Conservation (phyloP, 257 asterid genomes). For the Solanum tarapatanum region DNA sequence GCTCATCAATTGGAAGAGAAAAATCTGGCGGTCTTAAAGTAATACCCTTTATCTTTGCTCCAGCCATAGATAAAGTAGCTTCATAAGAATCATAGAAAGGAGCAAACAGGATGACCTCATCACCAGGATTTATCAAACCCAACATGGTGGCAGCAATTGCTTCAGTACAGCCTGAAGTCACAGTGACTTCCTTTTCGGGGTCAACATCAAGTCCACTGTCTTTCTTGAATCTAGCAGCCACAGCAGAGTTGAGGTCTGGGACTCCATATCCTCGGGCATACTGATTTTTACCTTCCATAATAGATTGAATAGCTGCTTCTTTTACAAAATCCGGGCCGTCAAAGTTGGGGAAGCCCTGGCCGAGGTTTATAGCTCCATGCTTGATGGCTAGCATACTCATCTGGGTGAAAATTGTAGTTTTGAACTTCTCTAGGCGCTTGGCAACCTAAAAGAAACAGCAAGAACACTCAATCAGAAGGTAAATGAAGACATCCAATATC, state of each 20-base stretch:
- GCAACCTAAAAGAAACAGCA: slow-evolving; percentile 46
- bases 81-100: slow-evolving; percentile 93
- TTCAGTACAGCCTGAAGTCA: slow-evolving; percentile 97
- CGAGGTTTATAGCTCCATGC: slow-evolving; percentile 89
- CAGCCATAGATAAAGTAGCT: slow-evolving; percentile 96
- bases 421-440: slow-evolving; percentile 89
- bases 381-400: slow-evolving; percentile 92
- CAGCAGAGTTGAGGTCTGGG: slow-evolving; percentile 77
- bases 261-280: slow-evolving; percentile 96
- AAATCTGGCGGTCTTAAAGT: slow-evolving; percentile 77
- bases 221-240: slow-evolving; percentile 77
- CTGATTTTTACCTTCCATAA: slow-evolving; percentile 70
- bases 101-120: slow-evolving; percentile 84
- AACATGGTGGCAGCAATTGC: slow-evolving; percentile 93
- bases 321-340: slow-evolving; percentile 98
- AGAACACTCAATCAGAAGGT: not conserved
- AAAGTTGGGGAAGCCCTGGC: slow-evolving; percentile 97
- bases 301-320: slow-evolving; percentile 90
- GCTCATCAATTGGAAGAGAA: slow-evolving; percentile 71
- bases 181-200: slow-evolving; percentile 82
- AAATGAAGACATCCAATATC: not conserved
- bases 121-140: slow-evolving; percentile 89
- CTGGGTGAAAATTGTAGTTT: slow-evolving; percentile 93
- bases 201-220: slow-evolving; percentile 63
- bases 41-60: slow-evolving; percentile 59